These are phyloP conservation scores for Zizania latifolia DNA, from an alignment of 176 grass and related monocot species.

Conservation along the genomic window DNA sequence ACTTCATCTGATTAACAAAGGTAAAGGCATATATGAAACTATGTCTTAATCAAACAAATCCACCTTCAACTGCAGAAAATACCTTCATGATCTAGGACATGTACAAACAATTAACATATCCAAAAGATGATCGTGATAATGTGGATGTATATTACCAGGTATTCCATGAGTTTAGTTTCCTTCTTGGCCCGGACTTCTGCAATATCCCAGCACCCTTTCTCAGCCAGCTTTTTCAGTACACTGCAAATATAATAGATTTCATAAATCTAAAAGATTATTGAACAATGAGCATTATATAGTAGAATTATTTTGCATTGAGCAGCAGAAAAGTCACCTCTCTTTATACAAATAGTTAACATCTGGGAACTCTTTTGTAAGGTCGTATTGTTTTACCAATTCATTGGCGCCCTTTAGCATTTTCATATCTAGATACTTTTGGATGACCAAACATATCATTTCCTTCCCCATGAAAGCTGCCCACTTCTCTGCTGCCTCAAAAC, in stretches of 20 bases:
- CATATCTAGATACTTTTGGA: constrained; percentile 66
- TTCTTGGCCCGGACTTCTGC: constrained; percentile 76
- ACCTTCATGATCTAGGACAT: background rate
- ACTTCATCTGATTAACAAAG: background rate
- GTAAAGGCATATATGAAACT: constrained; percentile 13
- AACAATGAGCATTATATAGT: background rate
- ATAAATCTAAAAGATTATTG: constrained; percentile 8
- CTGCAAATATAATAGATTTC: constrained; percentile 34
- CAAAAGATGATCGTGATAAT: background rate
- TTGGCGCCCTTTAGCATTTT: constrained; percentile 89
- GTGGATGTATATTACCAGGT: constrained; percentile 54
- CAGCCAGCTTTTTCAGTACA: constrained; percentile 84
- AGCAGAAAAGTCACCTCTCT: constrained; percentile 60
- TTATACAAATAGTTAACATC: constrained; percentile 77
- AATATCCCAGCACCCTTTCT: constrained; percentile 96
- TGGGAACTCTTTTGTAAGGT: constrained; percentile 76
- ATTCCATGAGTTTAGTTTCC: constrained; percentile 72
- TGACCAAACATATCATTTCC: constrained; percentile 55
- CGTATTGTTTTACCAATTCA: constrained; percentile 66
- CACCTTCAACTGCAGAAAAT: background rate
- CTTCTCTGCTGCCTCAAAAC: constrained; percentile 68
- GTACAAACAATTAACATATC: background rate
- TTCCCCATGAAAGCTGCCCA: constrained; percentile 77
- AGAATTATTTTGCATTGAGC: background rate
- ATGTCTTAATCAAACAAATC: constrained; percentile 4